These are phyloP conservation scores for Neonectria sp. DNA, from an alignment of 2,329 filamentous ascomycete species.

Conservation along the genomic window DNA sequence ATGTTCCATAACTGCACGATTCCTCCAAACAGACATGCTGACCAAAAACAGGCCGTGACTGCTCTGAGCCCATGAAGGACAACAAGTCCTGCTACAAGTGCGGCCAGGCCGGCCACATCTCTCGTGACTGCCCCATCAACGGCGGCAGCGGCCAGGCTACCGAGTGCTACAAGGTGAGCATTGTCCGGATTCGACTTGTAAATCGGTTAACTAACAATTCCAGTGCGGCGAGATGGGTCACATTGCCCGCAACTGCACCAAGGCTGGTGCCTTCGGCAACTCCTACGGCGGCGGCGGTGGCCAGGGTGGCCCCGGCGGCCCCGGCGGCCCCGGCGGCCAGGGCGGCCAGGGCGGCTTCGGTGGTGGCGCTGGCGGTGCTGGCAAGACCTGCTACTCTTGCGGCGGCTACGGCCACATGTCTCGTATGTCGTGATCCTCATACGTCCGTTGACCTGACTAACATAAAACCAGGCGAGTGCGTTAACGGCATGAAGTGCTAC, in stretches of 20 bases:
- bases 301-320: slow-evolving; percentile 61
- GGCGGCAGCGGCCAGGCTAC: slow-evolving; percentile 66
- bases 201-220: slow-evolving; percentile 26
- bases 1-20: slow-evolving; percentile 57
- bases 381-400: slow-evolving; percentile 98
- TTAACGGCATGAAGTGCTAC: slow-evolving; percentile 99
- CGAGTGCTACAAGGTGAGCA: slow-evolving; percentile 88
- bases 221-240: slow-evolving; percentile 95
- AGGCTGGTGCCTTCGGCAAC: slow-evolving; percentile 70
- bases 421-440: slow-evolving; percentile 66
- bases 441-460: slow-evolving; percentile 35
- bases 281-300: slow-evolving; percentile 63
- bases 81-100: slow-evolving; percentile 84
- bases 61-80: slow-evolving; percentile 90
- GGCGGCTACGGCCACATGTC: slow-evolving; percentile 98
- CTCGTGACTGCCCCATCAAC: slow-evolving; percentile 82
- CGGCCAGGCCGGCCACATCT: slow-evolving; percentile 90
- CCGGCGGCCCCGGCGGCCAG: background rate
- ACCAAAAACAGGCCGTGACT: slow-evolving; percentile 82
- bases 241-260: slow-evolving; percentile 92
- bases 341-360: background rate
- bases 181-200: background rate
- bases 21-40: slow-evolving; percentile 15
- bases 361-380: slow-evolving; percentile 55
- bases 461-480: slow-evolving; percentile 80